Percentiles rank a stretch among this genome's conserved stretches.
phyloP scores from a whole-genome alignment of 1,139 yeast species.

The Suhomyces bolitotheri region DNA sequence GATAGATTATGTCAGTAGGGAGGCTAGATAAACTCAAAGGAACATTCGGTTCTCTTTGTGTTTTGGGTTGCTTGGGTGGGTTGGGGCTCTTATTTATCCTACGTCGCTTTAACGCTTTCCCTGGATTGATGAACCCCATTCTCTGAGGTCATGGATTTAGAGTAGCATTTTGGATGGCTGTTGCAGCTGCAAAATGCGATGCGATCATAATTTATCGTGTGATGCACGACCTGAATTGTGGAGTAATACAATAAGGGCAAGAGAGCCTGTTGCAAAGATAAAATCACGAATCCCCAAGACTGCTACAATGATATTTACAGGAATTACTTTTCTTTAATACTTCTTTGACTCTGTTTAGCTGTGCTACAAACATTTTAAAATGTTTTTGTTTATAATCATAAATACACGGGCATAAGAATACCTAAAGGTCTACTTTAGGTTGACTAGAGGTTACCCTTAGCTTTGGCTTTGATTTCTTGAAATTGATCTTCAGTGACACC shows the following conservation, averaged over 20 bases:
- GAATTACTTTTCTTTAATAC: too few relatives aligned
- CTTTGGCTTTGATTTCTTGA: constrained; percentile 38
- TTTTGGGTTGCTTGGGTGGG: constrained; percentile 1
- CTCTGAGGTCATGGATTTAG: not conserved
- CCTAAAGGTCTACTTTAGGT: too few relatives aligned
- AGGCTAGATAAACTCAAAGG: constrained; percentile 21
- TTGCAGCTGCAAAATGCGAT: constrained; percentile 4
- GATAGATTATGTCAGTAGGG: constrained; percentile 34
- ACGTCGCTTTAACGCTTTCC: constrained; percentile 18
- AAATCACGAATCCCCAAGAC: too few relatives aligned
- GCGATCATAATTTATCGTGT: constrained; percentile 1
- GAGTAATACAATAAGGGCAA: too few relatives aligned
- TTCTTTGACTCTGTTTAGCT: too few relatives aligned
- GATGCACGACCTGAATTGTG: too few relatives aligned
- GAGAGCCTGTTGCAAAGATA: too few relatives aligned
- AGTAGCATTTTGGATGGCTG: not conserved
- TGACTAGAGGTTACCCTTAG: constrained; percentile 8
- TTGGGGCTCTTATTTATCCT: constrained; percentile 2
- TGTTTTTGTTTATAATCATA: too few relatives aligned
- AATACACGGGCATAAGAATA: too few relatives aligned
- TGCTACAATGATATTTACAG: too few relatives aligned
- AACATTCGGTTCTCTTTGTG: too few relatives aligned
- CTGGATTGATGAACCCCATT: constrained; percentile 38
- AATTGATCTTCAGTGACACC: constrained; percentile 98
- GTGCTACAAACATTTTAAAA: too few relatives aligned